These are phyloP conservation scores for Adenanthera pavonina DNA, from an alignment of 306 rosid species.

Conservation along the genomic window DNA sequence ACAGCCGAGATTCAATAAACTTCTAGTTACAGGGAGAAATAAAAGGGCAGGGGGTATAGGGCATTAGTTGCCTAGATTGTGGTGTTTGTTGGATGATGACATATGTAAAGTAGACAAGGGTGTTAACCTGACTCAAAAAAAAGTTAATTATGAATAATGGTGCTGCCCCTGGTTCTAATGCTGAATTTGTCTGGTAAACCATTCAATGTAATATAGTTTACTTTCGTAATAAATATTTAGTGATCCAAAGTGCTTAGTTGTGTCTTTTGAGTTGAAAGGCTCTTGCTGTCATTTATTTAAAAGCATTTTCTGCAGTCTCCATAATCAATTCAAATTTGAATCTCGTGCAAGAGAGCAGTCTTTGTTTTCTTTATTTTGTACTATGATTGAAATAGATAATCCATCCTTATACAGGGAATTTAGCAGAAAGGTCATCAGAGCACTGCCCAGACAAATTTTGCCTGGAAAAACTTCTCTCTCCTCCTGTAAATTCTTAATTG, in stretches of 20 bases:
- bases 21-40: neutral
- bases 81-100: constrained; percentile 13
- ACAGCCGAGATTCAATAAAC: neutral
- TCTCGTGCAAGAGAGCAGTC: constrained; percentile 32
- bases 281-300: constrained; percentile 28
- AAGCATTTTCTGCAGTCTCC: constrained; percentile 25
- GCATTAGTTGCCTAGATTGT: constrained; percentile 14
- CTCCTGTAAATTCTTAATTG: constrained; percentile 51
- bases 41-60: neutral
- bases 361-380: constrained; percentile 13
- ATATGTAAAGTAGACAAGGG: neutral
- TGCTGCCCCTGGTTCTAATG: constrained; percentile 13
- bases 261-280: constrained; percentile 19
- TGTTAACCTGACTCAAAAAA: constrained; percentile 8
- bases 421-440: constrained; percentile 50
- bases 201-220: constrained; percentile 16
- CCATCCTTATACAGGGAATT: constrained; percentile 48
- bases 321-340: constrained; percentile 36
- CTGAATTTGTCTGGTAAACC: constrained; percentile 32
- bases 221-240: constrained; percentile 22
- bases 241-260: constrained; percentile 14
- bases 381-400: constrained; percentile 34
- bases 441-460: constrained; percentile 41
- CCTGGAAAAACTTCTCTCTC: constrained; percentile 46
- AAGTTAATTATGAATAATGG: constrained; percentile 5